phyloP scores from a whole-genome alignment of 306 rosid species.

The Begonia fuchsioides region DNA sequence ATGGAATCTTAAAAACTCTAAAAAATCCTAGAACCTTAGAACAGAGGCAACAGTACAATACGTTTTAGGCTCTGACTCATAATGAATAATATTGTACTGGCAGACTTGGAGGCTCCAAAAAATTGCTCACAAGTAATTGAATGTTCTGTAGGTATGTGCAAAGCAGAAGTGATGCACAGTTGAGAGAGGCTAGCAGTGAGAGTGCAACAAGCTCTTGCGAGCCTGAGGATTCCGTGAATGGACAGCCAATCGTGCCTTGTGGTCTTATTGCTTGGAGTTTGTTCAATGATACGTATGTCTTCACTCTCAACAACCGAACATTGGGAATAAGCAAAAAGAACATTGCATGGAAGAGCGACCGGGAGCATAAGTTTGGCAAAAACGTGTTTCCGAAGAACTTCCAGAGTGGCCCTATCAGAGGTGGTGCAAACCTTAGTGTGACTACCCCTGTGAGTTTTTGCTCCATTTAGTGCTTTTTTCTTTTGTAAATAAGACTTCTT shows the following conservation, averaged over 20 bases:
- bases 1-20: no score
- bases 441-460: constrained; percentile 36
- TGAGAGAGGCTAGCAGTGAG: constrained; percentile 22
- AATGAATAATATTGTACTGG: no score
- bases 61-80: no score
- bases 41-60: no score
- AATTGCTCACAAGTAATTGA: constrained; percentile 4
- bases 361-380: constrained; percentile 81
- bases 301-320: constrained; percentile 23
- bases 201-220: constrained; percentile 29
- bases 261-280: constrained; percentile 98
- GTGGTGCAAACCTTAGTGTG: constrained; percentile 32
- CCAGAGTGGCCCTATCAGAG: constrained; percentile 52
- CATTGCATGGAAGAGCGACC: constrained; percentile 87
- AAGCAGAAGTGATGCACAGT: constrained; percentile 79
- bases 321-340: constrained; percentile 51
- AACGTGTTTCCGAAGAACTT: constrained; percentile 74
- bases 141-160: constrained; percentile 63
- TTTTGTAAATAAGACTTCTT: not conserved
- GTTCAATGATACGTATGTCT: constrained; percentile 78
- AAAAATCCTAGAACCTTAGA: no score
- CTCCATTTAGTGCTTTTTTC: constrained; percentile 3
- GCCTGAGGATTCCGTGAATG: constrained; percentile 41
- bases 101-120: no score
- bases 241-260: constrained; percentile 53